phyloP scores from a whole-genome alignment of 2,329 filamentous ascomycete genomes.

The Diplodia scrobiculata region DNA sequence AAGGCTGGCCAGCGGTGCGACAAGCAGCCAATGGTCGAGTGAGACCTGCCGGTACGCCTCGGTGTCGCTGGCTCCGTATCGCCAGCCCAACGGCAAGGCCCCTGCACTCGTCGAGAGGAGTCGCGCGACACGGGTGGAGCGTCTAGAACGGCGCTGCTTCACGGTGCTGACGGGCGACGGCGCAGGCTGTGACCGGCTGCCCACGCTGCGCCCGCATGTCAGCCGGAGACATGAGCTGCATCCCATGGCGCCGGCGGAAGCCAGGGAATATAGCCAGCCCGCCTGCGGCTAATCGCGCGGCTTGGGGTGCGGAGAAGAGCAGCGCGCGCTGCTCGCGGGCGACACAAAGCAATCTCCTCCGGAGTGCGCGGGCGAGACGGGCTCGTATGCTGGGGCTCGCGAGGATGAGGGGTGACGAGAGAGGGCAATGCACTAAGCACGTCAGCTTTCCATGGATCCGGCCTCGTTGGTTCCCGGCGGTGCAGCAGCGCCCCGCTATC shows the following conservation, averaged over 20 bases:
- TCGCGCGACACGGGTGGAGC: conserved; percentile 10
- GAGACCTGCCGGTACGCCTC: conserved; percentile 20
- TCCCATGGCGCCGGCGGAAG: background rate
- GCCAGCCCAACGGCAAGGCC: conserved; percentile 22
- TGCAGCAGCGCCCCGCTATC: conserved; percentile 4
- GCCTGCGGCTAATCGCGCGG: background rate
- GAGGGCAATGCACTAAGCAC: conserved; percentile 1
- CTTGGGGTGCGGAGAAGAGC: conserved; percentile 3
- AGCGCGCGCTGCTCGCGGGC: background rate
- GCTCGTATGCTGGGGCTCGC: background rate
- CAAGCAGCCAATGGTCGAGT: background rate
- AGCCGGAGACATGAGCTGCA: conserved; percentile 19
- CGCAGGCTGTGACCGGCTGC: background rate
- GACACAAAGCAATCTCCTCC: conserved; percentile 13
- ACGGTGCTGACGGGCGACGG: conserved; percentile 17
- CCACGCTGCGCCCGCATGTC: conserved; percentile 18
- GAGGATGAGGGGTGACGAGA: conserved; percentile 8
- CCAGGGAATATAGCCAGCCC: conserved; percentile 15
- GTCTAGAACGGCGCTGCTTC: conserved; percentile 19
- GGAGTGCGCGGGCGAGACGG: background rate
- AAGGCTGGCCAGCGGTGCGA: conserved; percentile 18
- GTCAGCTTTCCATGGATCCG: background rate
- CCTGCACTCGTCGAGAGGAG: background rate
- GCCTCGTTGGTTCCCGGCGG: background rate
- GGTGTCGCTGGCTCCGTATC: conserved; percentile 19